Evolutionary conservation across 148 eudicot genomes (phyloP), one percentile per base, ranked within the genome.

Genomic region (Camellia sinensis): DNA sequence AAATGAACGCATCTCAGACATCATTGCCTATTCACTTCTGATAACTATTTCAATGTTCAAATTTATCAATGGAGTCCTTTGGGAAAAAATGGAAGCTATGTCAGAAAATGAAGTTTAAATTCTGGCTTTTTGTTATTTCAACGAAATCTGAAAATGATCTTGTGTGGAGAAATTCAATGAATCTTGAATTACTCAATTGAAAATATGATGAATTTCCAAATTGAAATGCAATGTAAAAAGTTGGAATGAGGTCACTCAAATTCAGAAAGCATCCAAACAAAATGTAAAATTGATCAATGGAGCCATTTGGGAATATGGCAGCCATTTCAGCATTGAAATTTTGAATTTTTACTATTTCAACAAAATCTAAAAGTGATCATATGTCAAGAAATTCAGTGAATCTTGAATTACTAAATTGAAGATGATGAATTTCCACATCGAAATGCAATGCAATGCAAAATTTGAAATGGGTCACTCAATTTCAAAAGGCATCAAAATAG

Each of bases 51-150:
- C 48, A 56, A 59, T 41, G 6, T 18, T 57, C 19, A 59, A 54
- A 73, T 37, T 59, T 54, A 54, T 54, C 76, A 18, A 74, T 9
- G 66, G 65, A 57, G 77, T 29, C 53, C 59, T 57, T 41, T 74
- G 29, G 10, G 14, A 53, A 57, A 29, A n/a, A 60, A 43, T 18
- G 77, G 17, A 5, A 74, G 37, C 13, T 18, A 74, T 41, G 59
- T 59, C 21, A 45, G 46, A 37, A 54, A 73, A 29, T 1, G 6
- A 73, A 22, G 45, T 18, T 37, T 53, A 59, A 4, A 18, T 52
- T 15, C 19, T 37, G 10, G 60, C 1, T 12, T 41, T 74, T 18
- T 56, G n/a, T 37, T 13, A 43, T 57, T 74, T 57, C 37, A 54
- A 67, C 9, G 44, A 21, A 52, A 54, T 17, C 3, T 18, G 11